Conservation (phyloP, 208 protist genomes). For the Leishmania tarentolae region DNA sequence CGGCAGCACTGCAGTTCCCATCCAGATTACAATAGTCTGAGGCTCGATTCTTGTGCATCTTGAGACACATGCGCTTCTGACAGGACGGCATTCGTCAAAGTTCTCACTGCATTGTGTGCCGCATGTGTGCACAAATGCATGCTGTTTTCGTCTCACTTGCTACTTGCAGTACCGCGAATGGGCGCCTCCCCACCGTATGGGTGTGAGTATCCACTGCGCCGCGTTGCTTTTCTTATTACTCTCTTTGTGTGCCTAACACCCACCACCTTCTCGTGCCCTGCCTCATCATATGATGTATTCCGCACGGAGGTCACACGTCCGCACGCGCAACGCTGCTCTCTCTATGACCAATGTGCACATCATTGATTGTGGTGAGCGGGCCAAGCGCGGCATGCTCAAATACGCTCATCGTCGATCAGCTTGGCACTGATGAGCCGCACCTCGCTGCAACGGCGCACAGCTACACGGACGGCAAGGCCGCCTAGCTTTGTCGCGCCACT, state of each 20-base stretch:
- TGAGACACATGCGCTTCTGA: too few relatives aligned
- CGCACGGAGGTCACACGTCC: neutral
- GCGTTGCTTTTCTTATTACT: neutral
- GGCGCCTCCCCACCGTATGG: neutral
- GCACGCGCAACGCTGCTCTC: neutral
- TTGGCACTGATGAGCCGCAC: conserved; percentile 36
- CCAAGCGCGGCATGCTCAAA: conserved; percentile 43
- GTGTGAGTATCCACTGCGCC: neutral
- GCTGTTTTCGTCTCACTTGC: neutral
- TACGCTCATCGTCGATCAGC: conserved; percentile 34
- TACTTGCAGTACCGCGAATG: neutral
- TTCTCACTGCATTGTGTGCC: too few relatives aligned
- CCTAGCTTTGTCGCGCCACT: conserved; percentile 43
- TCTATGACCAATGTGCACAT: neutral
- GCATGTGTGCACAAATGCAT: neutral
- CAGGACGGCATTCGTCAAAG: neutral
- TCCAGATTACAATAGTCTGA: neutral
- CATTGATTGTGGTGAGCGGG: conserved; percentile 33
- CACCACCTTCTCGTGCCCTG: neutral
- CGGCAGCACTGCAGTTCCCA: neutral
- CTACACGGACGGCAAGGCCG: conserved; percentile 46
- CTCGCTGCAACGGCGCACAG: conserved; percentile 21
- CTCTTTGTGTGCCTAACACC: neutral
- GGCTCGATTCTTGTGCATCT: neutral
- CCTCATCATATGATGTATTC: neutral